phyloP scores from a whole-genome alignment of 345 rosid species.

The Arabidopsis arenosa region DNA sequence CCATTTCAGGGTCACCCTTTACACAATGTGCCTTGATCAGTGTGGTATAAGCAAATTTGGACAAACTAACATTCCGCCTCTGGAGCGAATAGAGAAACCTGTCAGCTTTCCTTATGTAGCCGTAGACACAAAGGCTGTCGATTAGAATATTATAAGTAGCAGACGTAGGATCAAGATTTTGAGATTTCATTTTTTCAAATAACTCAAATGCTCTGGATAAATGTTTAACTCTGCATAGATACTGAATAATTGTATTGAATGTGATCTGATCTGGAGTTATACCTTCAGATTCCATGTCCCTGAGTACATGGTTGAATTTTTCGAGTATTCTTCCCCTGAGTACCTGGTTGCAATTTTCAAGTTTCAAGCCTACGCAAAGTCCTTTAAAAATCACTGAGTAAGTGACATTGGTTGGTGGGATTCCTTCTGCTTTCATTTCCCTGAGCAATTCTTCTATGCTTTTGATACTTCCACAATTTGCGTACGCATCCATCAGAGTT shows the following conservation, averaged over 20 bases:
- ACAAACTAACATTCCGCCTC: constrained; percentile 41
- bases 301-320: constrained; percentile 53
- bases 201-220: constrained; percentile 53
- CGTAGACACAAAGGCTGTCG: constrained; percentile 58
- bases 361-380: constrained; percentile 51
- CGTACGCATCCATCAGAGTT: constrained; percentile 73
- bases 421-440: constrained; percentile 57
- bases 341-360: constrained; percentile 49
- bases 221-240: constrained; percentile 53
- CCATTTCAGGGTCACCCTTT: constrained; percentile 63
- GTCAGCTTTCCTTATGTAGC: constrained; percentile 58
- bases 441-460: constrained; percentile 50
- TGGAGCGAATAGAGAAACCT: constrained; percentile 55
- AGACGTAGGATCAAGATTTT: constrained; percentile 56
- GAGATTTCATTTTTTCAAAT: constrained; percentile 50
- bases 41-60: constrained; percentile 67
- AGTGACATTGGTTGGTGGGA: constrained; percentile 60
- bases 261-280: constrained; percentile 66
- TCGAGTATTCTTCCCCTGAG: constrained; percentile 42
- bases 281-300: constrained; percentile 58
- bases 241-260: constrained; percentile 63
- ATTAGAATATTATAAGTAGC: constrained; percentile 69
- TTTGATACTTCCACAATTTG: constrained; percentile 52
- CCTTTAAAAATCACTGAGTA: constrained; percentile 70
- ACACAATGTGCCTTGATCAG: constrained; percentile 77